Evolutionary conservation across 139 green algal genomes (phyloP).

Genomic region (Haematococcus lacustris): DNA sequence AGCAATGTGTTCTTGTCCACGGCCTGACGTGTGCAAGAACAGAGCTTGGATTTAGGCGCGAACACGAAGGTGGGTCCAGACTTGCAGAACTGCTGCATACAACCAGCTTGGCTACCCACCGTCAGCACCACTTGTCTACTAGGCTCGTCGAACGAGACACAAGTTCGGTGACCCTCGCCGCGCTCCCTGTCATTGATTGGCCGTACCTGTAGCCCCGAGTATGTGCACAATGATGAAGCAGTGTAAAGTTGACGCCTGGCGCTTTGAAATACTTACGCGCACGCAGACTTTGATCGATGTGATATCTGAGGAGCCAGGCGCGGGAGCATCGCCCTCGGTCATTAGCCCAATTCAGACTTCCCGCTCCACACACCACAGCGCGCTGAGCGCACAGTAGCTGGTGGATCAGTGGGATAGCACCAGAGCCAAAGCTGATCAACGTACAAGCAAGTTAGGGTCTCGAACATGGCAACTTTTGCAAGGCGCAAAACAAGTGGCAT

Average conservation of each 20-base stretch:
- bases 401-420: not conserved
- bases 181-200: conserved; percentile 47
- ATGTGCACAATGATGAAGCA: not conserved
- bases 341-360: too few species aligned
- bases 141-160: conserved; percentile 54
- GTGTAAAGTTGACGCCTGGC: not conserved
- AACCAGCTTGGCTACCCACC: conserved; percentile 21
- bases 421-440: not conserved
- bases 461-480: not conserved
- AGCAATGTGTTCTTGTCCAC: conserved; percentile 55
- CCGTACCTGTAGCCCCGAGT: conserved; percentile 37
- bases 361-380: too few species aligned
- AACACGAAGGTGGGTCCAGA: not conserved
- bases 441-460: not conserved
- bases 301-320: not conserved
- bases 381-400: not conserved
- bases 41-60: too few species aligned
- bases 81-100: not conserved
- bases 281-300: conserved; percentile 44
- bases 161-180: conserved; percentile 41
- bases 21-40: too few species aligned
- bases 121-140: conserved; percentile 56
- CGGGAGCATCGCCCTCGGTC: not conserved
- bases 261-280: conserved; percentile 22
- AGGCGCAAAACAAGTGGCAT: not conserved